Evolutionary conservation across 495 filamentous ascomycete genomes (phyloP).

Genomic region (Penicillium salamii): DNA sequence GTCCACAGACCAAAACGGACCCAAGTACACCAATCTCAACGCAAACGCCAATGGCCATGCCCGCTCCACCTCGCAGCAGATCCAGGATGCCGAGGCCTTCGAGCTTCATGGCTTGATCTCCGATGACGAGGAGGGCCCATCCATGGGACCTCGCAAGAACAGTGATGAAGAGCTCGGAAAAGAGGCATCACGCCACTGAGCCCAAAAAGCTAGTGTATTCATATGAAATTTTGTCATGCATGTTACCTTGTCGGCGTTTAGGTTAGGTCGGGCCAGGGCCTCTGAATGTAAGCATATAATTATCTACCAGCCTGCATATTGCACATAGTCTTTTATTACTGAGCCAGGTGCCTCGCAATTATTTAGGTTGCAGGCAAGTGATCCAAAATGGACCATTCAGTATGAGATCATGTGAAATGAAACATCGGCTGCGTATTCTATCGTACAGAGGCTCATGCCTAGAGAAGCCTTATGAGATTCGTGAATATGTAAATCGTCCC

Average conservation of each 20-base stretch:
- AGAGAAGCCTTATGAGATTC: background rate
- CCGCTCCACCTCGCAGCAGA: slow-evolving; percentile 44
- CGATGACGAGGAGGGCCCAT: slow-evolving; percentile 57
- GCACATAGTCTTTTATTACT: too few species aligned
- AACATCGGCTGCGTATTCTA: too few species aligned
- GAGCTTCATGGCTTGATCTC: slow-evolving; percentile 88
- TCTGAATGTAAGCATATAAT: background rate
- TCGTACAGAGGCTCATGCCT: too few species aligned
- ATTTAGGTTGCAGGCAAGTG: too few species aligned
- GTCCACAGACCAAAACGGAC: slow-evolving; percentile 22
- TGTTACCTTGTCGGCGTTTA: slow-evolving; percentile 4
- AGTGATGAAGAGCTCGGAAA: slow-evolving; percentile 40
- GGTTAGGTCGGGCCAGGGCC: background rate
- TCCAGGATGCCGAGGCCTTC: slow-evolving; percentile 81
- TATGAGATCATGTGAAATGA: too few species aligned
- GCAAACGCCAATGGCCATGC: slow-evolving; percentile 55
- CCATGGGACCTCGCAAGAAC: slow-evolving; percentile 28
- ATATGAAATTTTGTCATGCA: background rate
- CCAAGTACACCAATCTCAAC: slow-evolving; percentile 21
- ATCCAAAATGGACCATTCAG: too few species aligned
- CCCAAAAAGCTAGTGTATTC: background rate
- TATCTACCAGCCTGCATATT: too few species aligned
- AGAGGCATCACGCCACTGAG: slow-evolving; percentile 14
- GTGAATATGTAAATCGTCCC: background rate
- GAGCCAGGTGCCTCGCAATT: too few species aligned